A percentile compares a stretch with the other conserved stretches of the same genome.
These are phyloP conservation scores for Populus tremula DNA, from an alignment of 345 rosid genomes.

Conservation along the genomic window DNA sequence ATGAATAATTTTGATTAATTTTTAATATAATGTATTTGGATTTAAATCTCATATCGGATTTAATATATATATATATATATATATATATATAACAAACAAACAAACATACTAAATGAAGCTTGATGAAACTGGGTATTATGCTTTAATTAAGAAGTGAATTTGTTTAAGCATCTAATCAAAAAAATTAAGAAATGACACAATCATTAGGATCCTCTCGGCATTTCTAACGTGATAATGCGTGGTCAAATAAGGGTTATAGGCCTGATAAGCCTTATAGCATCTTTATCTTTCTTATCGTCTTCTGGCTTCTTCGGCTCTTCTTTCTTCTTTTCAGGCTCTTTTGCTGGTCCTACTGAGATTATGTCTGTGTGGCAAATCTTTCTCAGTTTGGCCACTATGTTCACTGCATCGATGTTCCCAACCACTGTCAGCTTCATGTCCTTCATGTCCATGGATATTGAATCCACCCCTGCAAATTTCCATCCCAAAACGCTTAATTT, in stretches of 20 bases:
- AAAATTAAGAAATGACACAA: slow-evolving; percentile 42
- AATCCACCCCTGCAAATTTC: slow-evolving; percentile 42
- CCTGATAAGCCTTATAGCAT: slow-evolving; percentile 20
- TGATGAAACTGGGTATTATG: too few relatives aligned
- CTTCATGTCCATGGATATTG: slow-evolving; percentile 52
- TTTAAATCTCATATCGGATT: too few relatives aligned
- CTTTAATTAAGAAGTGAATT: background rate
- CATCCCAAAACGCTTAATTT: background rate
- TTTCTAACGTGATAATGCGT: slow-evolving; percentile 14
- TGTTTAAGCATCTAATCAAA: background rate
- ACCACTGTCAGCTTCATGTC: slow-evolving; percentile 54
- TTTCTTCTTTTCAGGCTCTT: slow-evolving; percentile 57
- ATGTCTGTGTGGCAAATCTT: slow-evolving; percentile 47
- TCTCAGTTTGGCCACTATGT: slow-evolving; percentile 42
- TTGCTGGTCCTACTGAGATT: slow-evolving; percentile 55
- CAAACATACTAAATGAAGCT: too few relatives aligned
- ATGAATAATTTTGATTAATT: too few relatives aligned
- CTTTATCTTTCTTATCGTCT: slow-evolving; percentile 20
- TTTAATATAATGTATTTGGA: too few relatives aligned
- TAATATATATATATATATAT: too few relatives aligned
- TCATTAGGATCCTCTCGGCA: slow-evolving; percentile 39
- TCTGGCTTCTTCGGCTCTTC: slow-evolving; percentile 38
- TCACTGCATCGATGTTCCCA: slow-evolving; percentile 48
- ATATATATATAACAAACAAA: too few relatives aligned
- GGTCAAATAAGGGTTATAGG: slow-evolving; percentile 22